phyloP scores from a whole-genome alignment of 2,329 filamentous ascomycete genomes.

The Aspergillus sergii region DNA sequence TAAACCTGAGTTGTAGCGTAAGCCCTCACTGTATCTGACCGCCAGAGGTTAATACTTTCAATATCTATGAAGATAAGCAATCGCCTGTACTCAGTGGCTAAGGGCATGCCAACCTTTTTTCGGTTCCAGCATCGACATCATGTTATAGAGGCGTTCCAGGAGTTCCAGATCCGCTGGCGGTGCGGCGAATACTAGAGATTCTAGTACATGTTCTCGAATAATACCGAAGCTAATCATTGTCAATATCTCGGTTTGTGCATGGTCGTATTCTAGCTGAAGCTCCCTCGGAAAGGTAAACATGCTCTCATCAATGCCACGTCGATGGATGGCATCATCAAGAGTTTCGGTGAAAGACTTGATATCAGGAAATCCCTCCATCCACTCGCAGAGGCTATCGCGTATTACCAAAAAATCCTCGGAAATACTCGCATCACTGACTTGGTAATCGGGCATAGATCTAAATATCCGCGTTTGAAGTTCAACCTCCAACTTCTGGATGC shows the following conservation, averaged over 20 bases:
- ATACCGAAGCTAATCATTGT: neutral
- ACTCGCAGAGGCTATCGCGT: conserved; percentile 4
- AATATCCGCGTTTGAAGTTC: neutral
- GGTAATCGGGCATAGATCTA: neutral
- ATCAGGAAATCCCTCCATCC: conserved; percentile 8
- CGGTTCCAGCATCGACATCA: neutral
- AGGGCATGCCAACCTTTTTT: neutral
- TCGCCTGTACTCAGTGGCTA: too few species aligned
- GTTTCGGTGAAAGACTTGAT: neutral
- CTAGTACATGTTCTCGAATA: neutral
- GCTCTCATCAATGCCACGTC: neutral
- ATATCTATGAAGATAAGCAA: neutral
- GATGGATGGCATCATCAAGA: neutral
- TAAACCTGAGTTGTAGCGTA: neutral
- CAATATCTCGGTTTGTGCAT: conserved; percentile 1
- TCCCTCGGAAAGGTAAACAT: neutral
- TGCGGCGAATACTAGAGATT: neutral
- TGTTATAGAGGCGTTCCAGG: neutral
- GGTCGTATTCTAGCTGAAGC: neutral
- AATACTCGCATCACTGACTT: conserved; percentile 5
- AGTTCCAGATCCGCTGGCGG: neutral
- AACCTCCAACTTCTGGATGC: neutral
- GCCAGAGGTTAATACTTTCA: conserved; percentile 5
- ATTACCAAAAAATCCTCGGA: neutral
- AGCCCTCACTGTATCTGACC: conserved; percentile 9